Evolutionary conservation across 1,284 basidiomycete genomes (phyloP), one percentile per base, ranked within the genome.

Genomic region (Tetrapyrgos nigripes): DNA sequence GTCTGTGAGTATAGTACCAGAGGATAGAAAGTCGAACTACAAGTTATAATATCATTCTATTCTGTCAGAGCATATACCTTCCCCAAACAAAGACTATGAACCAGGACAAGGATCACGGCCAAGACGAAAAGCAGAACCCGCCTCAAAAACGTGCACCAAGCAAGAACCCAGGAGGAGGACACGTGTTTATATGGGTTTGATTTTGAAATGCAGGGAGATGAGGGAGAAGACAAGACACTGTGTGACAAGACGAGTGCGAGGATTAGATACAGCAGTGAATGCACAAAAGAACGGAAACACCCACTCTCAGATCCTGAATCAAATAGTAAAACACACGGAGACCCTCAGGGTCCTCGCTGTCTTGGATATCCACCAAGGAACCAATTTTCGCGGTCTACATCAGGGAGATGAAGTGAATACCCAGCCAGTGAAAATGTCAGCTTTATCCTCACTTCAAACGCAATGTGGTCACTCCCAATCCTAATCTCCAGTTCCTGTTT

Each of bases 261-360:
- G 19, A 26, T 56, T 11, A 65, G 55, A 33, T 13, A 58, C 28
- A n/a, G 23, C 35, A 55, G 24, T 11, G n/a, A n/a, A n/a, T 31
- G 27, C n/a, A 10, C 14, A 27, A 40, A 27, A 23, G 17, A 21
- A 56, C 27, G 19, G 1, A 48, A 27, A 27, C 10, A 61, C 84
- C 51, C 64, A 93, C 97, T 84, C 94, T 96, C 68, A 99, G 82
- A 75, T 99, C 97, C 76, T 99, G 97, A 4, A 99, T 93, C 27
- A 99, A 85, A 71, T 99, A 99, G 77, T 99, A 99, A 78, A 99
- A 98, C 49, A 98, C 96, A n/a, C 97, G 87, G 40, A 99, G 82
- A 1, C 97, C 97, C 71, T 99, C 97, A 0, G 97, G 96, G 71
- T 99, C 97, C 66, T 97, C 93, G 61, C 94, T 96, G 68, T 98